Evolutionary conservation across 768 basidiomycete species (phyloP).

Genomic region (Mycena sanguinolenta): DNA sequence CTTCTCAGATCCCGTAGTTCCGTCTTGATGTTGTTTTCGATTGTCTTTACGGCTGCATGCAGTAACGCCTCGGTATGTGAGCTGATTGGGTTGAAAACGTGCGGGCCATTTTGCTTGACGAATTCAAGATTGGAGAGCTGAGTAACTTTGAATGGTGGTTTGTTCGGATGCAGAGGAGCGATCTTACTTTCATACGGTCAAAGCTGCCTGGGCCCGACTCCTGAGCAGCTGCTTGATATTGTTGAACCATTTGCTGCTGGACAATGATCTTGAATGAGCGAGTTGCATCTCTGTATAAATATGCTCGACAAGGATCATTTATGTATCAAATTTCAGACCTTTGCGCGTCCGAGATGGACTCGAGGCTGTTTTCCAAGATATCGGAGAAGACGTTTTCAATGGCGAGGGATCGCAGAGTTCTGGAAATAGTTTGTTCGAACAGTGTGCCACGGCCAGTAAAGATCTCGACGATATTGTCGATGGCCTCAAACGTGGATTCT

Average conservation of each 20-base stretch:
- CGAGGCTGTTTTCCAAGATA: background rate
- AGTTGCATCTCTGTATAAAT: conserved; percentile 18
- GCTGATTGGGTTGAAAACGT: conserved; percentile 1
- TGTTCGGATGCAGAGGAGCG: background rate
- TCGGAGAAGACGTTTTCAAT: conserved; percentile 5
- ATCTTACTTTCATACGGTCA: conserved; percentile 18
- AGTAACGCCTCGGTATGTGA: background rate
- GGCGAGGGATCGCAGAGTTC: background rate
- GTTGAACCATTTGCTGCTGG: background rate
- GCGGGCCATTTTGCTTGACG: conserved; percentile 1
- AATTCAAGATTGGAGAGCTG: background rate
- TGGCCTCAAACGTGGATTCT: background rate
- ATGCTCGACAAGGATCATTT: background rate
- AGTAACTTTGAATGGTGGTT: background rate
- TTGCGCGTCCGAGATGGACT: conserved; percentile 6
- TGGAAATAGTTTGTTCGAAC: background rate
- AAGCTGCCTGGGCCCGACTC: background rate
- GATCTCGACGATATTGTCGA: background rate
- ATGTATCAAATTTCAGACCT: background rate
- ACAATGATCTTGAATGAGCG: conserved; percentile 5
- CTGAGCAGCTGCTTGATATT: background rate
- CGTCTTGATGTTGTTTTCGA: background rate
- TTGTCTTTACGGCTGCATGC: background rate
- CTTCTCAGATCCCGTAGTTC: background rate
- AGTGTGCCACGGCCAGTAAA: background rate